These are phyloP conservation scores for Fusarium setosum DNA, from an alignment of 2,329 filamentous ascomycete species.

Conservation along the genomic window DNA sequence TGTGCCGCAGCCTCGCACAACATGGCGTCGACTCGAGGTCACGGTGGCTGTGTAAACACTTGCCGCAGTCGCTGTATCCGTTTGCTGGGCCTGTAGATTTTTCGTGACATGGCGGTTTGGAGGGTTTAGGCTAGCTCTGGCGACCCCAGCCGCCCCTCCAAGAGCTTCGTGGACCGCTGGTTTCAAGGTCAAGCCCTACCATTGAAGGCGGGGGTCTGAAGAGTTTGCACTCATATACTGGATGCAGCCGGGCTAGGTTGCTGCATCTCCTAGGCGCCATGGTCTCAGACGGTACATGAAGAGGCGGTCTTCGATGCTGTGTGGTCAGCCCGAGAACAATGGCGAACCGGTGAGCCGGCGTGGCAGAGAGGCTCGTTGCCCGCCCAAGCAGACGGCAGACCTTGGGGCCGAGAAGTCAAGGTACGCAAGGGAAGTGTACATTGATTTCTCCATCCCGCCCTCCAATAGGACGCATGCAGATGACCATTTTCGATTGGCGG, in stretches of 20 bases:
- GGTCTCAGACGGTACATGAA: slow-evolving; percentile 17
- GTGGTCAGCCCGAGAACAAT: neutral
- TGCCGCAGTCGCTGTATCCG: slow-evolving; percentile 4
- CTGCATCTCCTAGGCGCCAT: slow-evolving; percentile 24
- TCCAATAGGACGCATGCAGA: slow-evolving; percentile 18
- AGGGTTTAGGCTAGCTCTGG: slow-evolving; percentile 6
- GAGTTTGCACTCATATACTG: neutral
- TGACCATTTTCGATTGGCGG: slow-evolving; percentile 17
- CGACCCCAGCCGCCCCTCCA: slow-evolving; percentile 10
- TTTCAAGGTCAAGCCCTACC: slow-evolving; percentile 18
- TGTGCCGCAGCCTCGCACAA: slow-evolving; percentile 25
- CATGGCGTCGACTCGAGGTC: slow-evolving; percentile 6
- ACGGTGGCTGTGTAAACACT: slow-evolving; percentile 16
- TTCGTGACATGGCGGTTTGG: slow-evolving; percentile 7
- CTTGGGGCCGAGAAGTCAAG: neutral
- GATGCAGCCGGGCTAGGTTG: slow-evolving; percentile 11
- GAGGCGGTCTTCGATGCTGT: neutral
- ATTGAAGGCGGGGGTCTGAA: slow-evolving; percentile 4
- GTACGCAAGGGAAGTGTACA: slow-evolving; percentile 4
- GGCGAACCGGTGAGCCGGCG: neutral
- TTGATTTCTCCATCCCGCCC: slow-evolving; percentile 10
- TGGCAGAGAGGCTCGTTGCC: neutral
- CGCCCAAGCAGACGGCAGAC: slow-evolving; percentile 1
- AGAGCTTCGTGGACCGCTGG: slow-evolving; percentile 1
- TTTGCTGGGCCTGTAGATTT: slow-evolving; percentile 7